Evolutionary conservation across 2,329 filamentous ascomycete species (phyloP).

Genomic region (Bimuria novae-zelandiae): DNA sequence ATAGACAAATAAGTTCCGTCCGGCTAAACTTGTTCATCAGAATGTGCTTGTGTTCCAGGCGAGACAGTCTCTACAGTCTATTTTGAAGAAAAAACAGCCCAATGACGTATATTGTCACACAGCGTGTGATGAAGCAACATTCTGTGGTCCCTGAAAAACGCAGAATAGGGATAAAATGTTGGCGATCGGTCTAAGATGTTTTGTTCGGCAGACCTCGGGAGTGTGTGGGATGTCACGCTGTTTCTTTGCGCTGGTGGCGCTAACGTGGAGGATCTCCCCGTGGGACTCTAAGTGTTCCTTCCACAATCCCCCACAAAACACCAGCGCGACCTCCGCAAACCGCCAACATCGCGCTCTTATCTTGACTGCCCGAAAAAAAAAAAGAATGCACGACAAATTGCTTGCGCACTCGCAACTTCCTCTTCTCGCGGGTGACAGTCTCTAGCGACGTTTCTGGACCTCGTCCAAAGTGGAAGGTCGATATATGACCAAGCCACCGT

Average conservation of each 20-base stretch:
- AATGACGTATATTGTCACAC: not conserved
- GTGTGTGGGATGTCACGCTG: not conserved
- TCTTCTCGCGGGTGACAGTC: slow-evolving; percentile 6
- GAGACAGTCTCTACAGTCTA: not conserved
- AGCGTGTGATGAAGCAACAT: not conserved
- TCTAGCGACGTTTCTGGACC: slow-evolving; percentile 12
- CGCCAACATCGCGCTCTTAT: not conserved
- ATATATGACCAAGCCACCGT: slow-evolving; percentile 7
- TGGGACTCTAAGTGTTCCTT: not conserved
- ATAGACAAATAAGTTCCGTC: not conserved
- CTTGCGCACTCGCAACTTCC: slow-evolving; percentile 8
- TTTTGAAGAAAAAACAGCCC: not conserved
- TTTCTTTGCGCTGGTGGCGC: not conserved
- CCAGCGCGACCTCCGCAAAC: slow-evolving; percentile 2
- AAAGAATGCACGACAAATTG: not conserved
- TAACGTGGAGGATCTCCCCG: not conserved
- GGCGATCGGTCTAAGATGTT: too few species aligned
- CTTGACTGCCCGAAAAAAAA: not conserved
- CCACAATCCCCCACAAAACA: not conserved
- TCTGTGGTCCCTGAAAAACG: not conserved
- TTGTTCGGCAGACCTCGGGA: not conserved
- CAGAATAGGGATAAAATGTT: too few species aligned
- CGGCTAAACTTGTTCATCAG: not conserved
- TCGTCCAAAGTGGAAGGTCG: slow-evolving; percentile 23
- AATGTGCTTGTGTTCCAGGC: not conserved